phyloP scores from a whole-genome alignment of 352 stramenopile species.

The Hyaloperonospora arabidopsidis region DNA sequence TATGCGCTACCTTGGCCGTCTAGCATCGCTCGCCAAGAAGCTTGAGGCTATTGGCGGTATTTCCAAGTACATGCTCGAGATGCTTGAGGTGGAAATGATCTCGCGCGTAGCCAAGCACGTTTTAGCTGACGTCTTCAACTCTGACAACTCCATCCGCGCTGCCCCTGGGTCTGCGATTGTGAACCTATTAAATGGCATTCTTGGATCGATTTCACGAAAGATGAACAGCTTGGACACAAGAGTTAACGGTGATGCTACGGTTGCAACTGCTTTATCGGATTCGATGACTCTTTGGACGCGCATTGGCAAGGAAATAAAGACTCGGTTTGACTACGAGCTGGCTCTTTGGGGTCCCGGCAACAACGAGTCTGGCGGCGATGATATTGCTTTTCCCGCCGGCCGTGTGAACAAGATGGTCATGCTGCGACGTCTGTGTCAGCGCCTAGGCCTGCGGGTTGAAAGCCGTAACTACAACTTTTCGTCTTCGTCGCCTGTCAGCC shows the following conservation, averaged over 20 bases:
- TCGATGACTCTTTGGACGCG: constrained; percentile 46
- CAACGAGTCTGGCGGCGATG: constrained; percentile 9
- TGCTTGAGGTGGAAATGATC: constrained; percentile 95
- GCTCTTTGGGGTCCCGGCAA: constrained; percentile 49
- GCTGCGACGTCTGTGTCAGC: constrained; percentile 90
- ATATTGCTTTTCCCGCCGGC: constrained; percentile 20
- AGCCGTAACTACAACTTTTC: constrained; percentile 87
- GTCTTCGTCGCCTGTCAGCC: constrained; percentile 65
- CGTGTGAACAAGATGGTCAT: constrained; percentile 76
- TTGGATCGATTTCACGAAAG: constrained; percentile 36
- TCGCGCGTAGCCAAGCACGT: constrained; percentile 87
- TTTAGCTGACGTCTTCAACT: constrained; percentile 61
- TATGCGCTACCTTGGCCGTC: constrained; percentile 91
- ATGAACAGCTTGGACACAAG: constrained; percentile 11
- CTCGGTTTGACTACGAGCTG: constrained; percentile 75
- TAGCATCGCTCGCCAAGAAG: constrained; percentile 84
- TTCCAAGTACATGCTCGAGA: constrained; percentile 90
- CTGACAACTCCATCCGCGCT: constrained; percentile 46
- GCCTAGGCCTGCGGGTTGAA: constrained; percentile 86
- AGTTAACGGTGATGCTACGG: constrained; percentile 13
- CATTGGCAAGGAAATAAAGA: constrained; percentile 55
- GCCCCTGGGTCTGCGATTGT: constrained; percentile 71
- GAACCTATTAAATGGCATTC: constrained; percentile 79
- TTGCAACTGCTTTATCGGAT: constrained; percentile 26
- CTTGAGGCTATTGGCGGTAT: constrained; percentile 83